Evolutionary conservation across 2,329 filamentous ascomycete genomes (phyloP).

Genomic region (Paraphaeosphaeria minitans): DNA sequence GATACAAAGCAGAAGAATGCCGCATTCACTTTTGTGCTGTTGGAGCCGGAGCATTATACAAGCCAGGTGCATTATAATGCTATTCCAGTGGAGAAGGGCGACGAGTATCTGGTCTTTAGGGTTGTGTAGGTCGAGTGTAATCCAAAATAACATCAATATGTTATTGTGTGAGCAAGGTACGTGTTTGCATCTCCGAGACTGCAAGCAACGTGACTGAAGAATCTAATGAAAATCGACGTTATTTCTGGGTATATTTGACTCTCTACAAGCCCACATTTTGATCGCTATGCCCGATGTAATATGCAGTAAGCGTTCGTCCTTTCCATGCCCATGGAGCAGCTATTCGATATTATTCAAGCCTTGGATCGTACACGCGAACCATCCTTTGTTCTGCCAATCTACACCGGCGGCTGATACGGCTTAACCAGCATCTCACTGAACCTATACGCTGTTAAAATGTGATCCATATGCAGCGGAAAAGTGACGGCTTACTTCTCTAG

Average conservation of each 20-base stretch:
- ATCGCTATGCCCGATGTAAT: background rate
- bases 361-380: background rate
- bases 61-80: slow-evolving; percentile 46
- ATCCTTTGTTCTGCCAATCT: slow-evolving; percentile 36
- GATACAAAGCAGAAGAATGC: slow-evolving; percentile 46
- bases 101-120: slow-evolving; percentile 43
- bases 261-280: background rate
- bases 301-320: background rate
- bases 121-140: slow-evolving; percentile 14
- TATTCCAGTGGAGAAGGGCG: slow-evolving; percentile 42
- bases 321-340: background rate
- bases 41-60: slow-evolving; percentile 47
- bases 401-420: slow-evolving; percentile 71
- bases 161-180: no score
- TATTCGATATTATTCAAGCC: background rate
- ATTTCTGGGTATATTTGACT: background rate
- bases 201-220: background rate
- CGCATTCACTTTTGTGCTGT: slow-evolving; percentile 43
- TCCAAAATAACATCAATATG: no score
- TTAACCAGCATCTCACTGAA: slow-evolving; percentile 85
- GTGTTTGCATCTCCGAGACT: background rate
- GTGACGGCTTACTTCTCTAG: slow-evolving; percentile 67
- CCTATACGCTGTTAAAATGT: slow-evolving; percentile 31
- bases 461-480: background rate
- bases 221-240: background rate